Base-by-base conservation (phyloP, 768 basidiomycete genomes). In the Tulasnella sp. region DNA sequence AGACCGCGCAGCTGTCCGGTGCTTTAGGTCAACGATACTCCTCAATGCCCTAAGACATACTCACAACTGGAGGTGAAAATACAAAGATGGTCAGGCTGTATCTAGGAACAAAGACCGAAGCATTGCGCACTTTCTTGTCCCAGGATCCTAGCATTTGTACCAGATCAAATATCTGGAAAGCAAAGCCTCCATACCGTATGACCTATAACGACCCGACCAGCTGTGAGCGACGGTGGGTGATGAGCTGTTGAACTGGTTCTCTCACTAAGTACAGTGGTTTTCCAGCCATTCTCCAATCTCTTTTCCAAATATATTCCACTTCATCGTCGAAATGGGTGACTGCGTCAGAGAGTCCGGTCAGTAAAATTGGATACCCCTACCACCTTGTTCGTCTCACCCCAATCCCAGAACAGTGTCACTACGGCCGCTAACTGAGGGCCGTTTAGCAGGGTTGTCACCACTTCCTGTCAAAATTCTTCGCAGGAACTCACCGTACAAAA, bases 201-300 rank as follows among this genome's bases (percentile, higher is more conserved):
- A 80, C 37, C 46, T 74, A 12, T 14, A 2, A 31, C 3, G 1
- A 0, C 31, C 60, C 60, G 11, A 12, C 1, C 37, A 74, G 20
- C 3, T 3, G 34, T 40, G 2, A 24, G 11, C 31, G 34, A 16
- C n/a, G 1, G 24, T 2, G 44, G 73, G 14, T 22, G 24, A 3
- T 7, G 1, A 16, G 16, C 16, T 41, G 69, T 34, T 7, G 40
- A 24, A 8, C 42, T 40, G 1, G 18, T 11, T 7, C 24, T 1
- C 73, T 41, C n/a, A 74, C 73, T 34, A 80, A 64, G 46, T 80
- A 80, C 16, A 80, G 64, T 34, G 78, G 78, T 28, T 80, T 80
- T 2, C 78, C 69, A 14, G 78, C 58, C 77, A 78, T 78, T n/a
- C 58, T 50, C 54, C 48, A 58, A 31, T 60, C 58, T 60, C 60